Conservation (phyloP, 2,329 filamentous ascomycete species). For the Neopestalotiopsis clavispora region DNA sequence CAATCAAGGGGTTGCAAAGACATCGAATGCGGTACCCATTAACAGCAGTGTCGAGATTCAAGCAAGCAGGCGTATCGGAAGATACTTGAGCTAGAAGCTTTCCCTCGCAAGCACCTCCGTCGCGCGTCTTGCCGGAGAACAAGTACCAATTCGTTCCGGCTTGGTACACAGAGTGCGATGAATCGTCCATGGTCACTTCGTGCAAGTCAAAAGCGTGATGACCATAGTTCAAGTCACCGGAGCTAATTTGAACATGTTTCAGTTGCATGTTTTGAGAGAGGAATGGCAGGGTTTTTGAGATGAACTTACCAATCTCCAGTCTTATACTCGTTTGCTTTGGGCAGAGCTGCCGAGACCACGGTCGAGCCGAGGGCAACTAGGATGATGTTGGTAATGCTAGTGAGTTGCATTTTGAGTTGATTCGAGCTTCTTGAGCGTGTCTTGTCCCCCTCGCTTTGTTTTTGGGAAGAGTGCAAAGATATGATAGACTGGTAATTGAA, state of each 20-base stretch:
- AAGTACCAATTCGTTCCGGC: background rate
- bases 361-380: background rate
- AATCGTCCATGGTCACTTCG: constrained; percentile 9
- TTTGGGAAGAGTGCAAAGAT: too few species aligned
- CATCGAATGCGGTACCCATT: background rate
- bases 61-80: background rate
- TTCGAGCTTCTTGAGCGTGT: too few species aligned
- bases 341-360: background rate
- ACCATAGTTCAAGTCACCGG: background rate
- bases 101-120: background rate
- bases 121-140: background rate
- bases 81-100: background rate
- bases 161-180: constrained; percentile 4
- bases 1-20: background rate
- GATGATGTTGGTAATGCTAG: background rate
- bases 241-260: background rate
- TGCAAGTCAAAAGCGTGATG: constrained; percentile 1
- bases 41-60: background rate
- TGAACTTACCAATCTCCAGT: background rate
- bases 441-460: too few species aligned
- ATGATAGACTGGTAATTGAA: too few species aligned
- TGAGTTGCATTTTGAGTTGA: background rate
- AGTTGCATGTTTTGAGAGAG: too few species aligned
- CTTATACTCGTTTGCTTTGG: constrained; percentile 7
- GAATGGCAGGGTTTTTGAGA: background rate